Evolutionary conservation across 306 rosid genomes (phyloP).

Genomic region (Sicyos edulis): DNA sequence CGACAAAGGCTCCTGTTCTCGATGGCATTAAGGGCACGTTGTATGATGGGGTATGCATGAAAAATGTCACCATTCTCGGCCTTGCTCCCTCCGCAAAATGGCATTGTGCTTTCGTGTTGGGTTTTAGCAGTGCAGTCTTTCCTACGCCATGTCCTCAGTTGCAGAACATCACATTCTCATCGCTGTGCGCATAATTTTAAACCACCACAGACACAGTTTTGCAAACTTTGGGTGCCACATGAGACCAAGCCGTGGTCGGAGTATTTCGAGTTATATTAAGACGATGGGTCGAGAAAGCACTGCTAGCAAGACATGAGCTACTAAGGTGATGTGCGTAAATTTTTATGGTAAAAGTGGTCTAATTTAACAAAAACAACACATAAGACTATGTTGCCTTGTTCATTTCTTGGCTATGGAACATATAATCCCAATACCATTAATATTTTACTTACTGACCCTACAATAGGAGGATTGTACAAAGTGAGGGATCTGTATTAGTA

Average conservation of each 20-base stretch:
- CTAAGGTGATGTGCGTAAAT: not conserved
- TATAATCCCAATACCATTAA: too few relatives aligned
- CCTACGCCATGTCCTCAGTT: constrained; percentile 72
- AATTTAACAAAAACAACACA: too few relatives aligned
- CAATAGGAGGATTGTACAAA: not conserved
- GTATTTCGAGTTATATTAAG: not conserved
- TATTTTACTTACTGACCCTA: not conserved
- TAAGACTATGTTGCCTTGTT: too few relatives aligned
- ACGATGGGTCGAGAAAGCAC: not conserved
- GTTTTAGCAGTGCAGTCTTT: constrained; percentile 55
- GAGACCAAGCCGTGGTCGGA: not conserved
- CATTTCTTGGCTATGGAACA: too few relatives aligned
- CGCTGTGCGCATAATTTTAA: constrained; percentile 39
- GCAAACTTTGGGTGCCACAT: not conserved
- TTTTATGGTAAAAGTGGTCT: too few relatives aligned
- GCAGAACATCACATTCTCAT: constrained; percentile 34
- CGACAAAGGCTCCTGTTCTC: constrained; percentile 66
- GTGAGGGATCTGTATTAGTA: not conserved
- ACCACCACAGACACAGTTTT: not conserved
- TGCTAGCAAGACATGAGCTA: not conserved
- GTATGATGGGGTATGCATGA: constrained; percentile 68
- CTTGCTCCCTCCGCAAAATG: constrained; percentile 42
- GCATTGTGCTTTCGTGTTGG: constrained; percentile 72
- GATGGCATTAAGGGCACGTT: constrained; percentile 56
- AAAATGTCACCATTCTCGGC: constrained; percentile 57